Evolutionary conservation across 2,329 filamentous ascomycete species (phyloP).

Genomic region (Diaporthe australafricana): DNA sequence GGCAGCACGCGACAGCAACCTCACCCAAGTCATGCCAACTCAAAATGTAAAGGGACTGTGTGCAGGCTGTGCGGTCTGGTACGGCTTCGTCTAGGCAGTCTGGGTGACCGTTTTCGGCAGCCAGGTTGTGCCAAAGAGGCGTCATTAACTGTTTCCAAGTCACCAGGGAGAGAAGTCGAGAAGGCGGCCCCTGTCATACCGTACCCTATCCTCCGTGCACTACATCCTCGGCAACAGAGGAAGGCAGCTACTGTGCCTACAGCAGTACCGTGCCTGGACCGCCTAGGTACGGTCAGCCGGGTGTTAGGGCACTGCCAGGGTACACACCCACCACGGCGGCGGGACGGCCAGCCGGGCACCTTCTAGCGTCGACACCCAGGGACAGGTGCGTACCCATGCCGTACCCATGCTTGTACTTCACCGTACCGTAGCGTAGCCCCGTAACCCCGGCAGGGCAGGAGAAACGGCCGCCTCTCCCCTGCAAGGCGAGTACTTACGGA

Average conservation of each 20-base stretch:
- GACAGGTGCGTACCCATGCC: neutral
- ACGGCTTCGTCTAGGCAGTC: neutral
- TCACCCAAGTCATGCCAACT: slow-evolving; percentile 18
- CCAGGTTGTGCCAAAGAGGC: slow-evolving; percentile 9
- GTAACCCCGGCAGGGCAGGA: slow-evolving; percentile 15
- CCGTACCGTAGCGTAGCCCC: slow-evolving; percentile 6
- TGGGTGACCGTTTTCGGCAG: slow-evolving; percentile 10
- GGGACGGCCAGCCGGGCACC: neutral
- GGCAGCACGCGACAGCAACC: slow-evolving; percentile 13
- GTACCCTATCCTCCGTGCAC: neutral
- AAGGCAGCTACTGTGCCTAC: neutral
- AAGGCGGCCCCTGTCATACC: neutral
- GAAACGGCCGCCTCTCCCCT: slow-evolving; percentile 23
- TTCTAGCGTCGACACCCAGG: slow-evolving; percentile 5
- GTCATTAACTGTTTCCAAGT: slow-evolving; percentile 26
- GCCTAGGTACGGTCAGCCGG: slow-evolving; percentile 17
- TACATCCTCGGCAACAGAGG: slow-evolving; percentile 19
- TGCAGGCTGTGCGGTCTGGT: too few species aligned
- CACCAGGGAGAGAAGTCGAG: slow-evolving; percentile 7
- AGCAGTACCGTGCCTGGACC: neutral
- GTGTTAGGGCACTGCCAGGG: slow-evolving; percentile 11
- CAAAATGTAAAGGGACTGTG: neutral
- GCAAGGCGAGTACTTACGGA: neutral
- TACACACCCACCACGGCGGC: neutral
- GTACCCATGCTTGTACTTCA: slow-evolving; percentile 11